phyloP scores from a whole-genome alignment of 305 asterid genomes.

The Fraxinus velutina region DNA sequence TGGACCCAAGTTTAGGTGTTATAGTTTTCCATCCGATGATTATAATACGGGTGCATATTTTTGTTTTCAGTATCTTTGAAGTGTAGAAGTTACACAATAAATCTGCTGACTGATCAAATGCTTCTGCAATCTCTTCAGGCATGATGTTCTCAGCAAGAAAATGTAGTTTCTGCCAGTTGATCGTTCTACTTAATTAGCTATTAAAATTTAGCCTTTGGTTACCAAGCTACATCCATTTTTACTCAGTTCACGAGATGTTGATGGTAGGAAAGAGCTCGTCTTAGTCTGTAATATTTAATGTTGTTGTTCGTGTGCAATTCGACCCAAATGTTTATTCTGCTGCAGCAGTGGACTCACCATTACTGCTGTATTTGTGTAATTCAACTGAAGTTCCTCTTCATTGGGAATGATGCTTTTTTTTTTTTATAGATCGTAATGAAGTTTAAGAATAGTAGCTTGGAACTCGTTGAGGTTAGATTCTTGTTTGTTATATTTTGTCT shows the following conservation, averaged over 20 bases:
- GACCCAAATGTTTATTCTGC: constrained; percentile 13
- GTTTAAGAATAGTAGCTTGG: constrained; percentile 20
- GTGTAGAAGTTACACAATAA: neutral
- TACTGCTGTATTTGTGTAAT: constrained; percentile 5
- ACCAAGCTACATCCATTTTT: neutral
- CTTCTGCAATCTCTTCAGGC: neutral
- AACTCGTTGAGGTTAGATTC: constrained; percentile 1
- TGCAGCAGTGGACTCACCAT: neutral
- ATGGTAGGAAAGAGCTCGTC: constrained; percentile 15
- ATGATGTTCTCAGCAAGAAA: neutral
- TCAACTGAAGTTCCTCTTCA: neutral
- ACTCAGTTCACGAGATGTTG: constrained; percentile 18
- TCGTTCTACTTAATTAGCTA: neutral
- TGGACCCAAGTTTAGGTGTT: neutral
- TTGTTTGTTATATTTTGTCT: neutral
- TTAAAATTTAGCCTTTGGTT: neutral
- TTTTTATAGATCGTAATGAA: neutral
- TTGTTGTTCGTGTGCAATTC: constrained; percentile 18
- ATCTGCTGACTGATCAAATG: neutral
- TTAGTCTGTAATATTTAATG: constrained; percentile 17
- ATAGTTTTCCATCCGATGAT: neutral
- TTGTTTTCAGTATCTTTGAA: neutral
- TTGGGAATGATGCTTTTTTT: neutral
- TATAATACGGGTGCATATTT: neutral
- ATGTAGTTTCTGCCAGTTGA: neutral